Evolutionary conservation across 164 flowering plant species (phyloP), one percentile per base, ranked within the genome.

Genomic region (Piper longum): DNA sequence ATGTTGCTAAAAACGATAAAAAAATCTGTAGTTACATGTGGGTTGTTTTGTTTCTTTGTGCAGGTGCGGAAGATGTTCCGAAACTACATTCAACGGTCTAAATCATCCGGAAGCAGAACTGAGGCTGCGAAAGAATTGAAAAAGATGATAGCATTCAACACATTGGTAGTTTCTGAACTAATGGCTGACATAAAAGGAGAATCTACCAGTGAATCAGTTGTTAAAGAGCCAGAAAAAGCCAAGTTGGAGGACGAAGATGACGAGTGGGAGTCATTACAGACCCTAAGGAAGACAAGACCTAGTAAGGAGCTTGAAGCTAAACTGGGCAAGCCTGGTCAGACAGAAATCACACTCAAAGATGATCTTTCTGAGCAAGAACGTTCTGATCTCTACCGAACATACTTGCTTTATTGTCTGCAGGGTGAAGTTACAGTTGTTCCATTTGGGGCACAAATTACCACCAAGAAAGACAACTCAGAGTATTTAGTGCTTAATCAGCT

Each of bases 121-220:
- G 89, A 85, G 72, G 59, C 90, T 60, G 96, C 96, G 36, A 86
- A 76, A 72, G 96, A 87, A 73, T 88, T 95, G 11, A 83, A 86
- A 79, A 84, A 87, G 77, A 72, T 95, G 99, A 81, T 95, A 61
- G 81, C 81, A 18, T 91, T 91, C 76, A 89, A 91, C 70, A 74
- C 79, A 1, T 70, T 83, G 72, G 97, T 91, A 62, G 99, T 89
- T 57, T 84, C 99, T 51, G 78, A 81, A 61, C 65, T 95, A 67
- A 74, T 91, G 60, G 85, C 85, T 40, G 96, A 86, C 69, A 87
- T 95, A 56, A 86, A 86, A 74, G 99, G 99, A n/a, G 96, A 91
- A 68, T 72, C 88, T 64, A 83, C 76, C 2, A 76, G 79, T 60
- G 88, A 76, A 61, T 72, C 78, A 18, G 69, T 64, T 55, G 87